Base-by-base conservation (phyloP, 805 yeast genomes). In the Sugiyamaella smithiae region DNA sequence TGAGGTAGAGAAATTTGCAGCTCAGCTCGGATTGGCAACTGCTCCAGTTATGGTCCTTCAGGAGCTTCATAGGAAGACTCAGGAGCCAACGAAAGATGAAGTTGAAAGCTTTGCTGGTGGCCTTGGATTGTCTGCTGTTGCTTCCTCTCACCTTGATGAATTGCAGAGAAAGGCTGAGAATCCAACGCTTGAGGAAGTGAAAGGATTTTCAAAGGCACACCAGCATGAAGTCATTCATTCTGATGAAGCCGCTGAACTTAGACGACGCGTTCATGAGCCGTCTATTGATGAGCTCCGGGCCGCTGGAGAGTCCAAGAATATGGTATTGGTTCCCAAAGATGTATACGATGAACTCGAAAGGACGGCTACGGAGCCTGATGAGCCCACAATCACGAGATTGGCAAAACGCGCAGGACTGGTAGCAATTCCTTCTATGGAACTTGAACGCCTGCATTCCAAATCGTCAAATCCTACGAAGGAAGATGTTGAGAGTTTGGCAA, bases 21-120 rank as follows among this genome's bases (percentile, higher is more conserved):
- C 54, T 11, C 60, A 60, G 9, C 54, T 68, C 22, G 75, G 73
- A 1, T 55, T 70, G 47, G 57, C 54, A 3, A 59, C 72, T 3
- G 46, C 73, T 17, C 59, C 74, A 0, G 51, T 57, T 4, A 58
- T 59, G 1, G 72, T 71, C n/a, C 49, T 64, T 20, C 63, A 61
- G 2, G 59, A 59, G 45, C 54, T 69, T 49, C 48, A 55, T n/a
- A 40, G 40, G 7, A 42, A 43, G 42, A 48, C 52, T 14, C 55
- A 57, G 12, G 25, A 45, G 8, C 62, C 63, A 2, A 24, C 57
- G 1, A 40, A 28, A 37, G 53, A 55, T 5, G 59, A 57, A 19
- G 28, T 57, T 20, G 32, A 43, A 28, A 44, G 32, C 1, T 26
- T 40, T 26, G 52, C 49, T 7, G 43, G 44, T 23, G 50, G 51